A percentile compares a stretch with the other conserved stretches of the same genome.
These are phyloP conservation scores for Ustilago shanxiensis DNA, from an alignment of 1,284 basidiomycete genomes.

Conservation along the genomic window DNA sequence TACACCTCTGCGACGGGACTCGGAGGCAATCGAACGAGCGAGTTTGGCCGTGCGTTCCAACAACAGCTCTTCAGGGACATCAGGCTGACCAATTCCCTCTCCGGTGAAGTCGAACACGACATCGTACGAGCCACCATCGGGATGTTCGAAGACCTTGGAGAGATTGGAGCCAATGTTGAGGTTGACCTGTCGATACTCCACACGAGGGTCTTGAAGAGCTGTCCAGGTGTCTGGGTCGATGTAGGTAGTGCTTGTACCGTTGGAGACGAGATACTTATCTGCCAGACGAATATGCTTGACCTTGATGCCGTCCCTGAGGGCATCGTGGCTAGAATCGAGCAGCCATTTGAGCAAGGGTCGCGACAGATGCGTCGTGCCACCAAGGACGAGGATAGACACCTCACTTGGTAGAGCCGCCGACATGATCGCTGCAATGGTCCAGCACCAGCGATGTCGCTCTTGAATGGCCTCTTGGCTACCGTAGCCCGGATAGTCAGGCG, in stretches of 20 bases:
- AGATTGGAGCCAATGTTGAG: slow-evolving; percentile 35
- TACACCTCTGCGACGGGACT: slow-evolving; percentile 31
- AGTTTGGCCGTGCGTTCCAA: slow-evolving; percentile 55
- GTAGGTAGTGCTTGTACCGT: slow-evolving; percentile 39
- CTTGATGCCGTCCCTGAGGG: slow-evolving; percentile 7
- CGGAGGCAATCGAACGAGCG: slow-evolving; percentile 39
- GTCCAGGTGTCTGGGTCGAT: slow-evolving; percentile 42
- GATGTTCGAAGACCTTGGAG: slow-evolving; percentile 36
- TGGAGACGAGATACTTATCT: slow-evolving; percentile 54
- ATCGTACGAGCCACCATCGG: slow-evolving; percentile 43
- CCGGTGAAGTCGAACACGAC: slow-evolving; percentile 61
- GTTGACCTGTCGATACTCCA: slow-evolving; percentile 60
- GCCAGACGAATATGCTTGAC: slow-evolving; percentile 53
- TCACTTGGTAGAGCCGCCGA: slow-evolving; percentile 15
- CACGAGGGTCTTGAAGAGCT: slow-evolving; percentile 49
- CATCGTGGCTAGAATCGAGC: slow-evolving; percentile 14
- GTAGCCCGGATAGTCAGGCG: background rate
- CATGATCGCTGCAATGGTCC: slow-evolving; percentile 1
- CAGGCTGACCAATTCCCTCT: slow-evolving; percentile 39
- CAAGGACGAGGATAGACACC: slow-evolving; percentile 56
- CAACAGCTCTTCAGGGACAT: slow-evolving; percentile 48
- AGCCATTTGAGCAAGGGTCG: slow-evolving; percentile 52
- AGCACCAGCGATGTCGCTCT: background rate
- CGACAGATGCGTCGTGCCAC: slow-evolving; percentile 46
- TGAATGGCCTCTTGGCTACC: background rate